A percentile compares a stretch with the other conserved stretches of the same genome.
Evolutionary conservation across 1,139 yeast species (phyloP).

Genomic region (Debaryomyces fabryi): DNA sequence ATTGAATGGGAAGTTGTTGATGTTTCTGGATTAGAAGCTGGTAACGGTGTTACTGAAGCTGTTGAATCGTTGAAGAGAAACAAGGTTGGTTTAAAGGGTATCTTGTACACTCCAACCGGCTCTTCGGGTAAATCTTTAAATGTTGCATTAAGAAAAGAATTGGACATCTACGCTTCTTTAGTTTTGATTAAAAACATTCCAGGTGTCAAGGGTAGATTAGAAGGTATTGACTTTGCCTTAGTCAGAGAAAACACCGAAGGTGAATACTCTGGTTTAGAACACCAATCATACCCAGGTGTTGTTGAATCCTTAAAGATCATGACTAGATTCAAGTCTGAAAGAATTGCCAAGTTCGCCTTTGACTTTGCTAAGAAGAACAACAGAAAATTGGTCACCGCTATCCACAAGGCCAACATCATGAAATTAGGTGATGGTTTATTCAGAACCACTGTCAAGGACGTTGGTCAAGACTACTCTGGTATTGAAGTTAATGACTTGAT

Average conservation of each 20-base stretch:
- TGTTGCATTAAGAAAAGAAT: slow-evolving; percentile 94
- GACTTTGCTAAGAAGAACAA: slow-evolving; percentile 93
- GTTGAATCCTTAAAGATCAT: slow-evolving; percentile 95
- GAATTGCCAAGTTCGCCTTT: slow-evolving; percentile 96
- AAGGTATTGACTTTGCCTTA: slow-evolving; percentile 87
- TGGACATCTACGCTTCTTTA: slow-evolving; percentile 92
- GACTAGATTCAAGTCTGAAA: slow-evolving; percentile 93
- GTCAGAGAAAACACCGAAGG: slow-evolving; percentile 98
- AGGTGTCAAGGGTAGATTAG: slow-evolving; percentile 88
- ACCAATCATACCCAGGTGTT: slow-evolving; percentile 96
- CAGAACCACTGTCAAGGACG: slow-evolving; percentile 89
- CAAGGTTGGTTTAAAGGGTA: slow-evolving; percentile 96
- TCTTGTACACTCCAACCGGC: slow-evolving; percentile 86
- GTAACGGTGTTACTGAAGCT: slow-evolving; percentile 72
- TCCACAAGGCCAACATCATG: slow-evolving; percentile 99
- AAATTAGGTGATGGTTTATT: slow-evolving; percentile 97
- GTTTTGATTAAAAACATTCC: slow-evolving; percentile 92
- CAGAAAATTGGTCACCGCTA: slow-evolving; percentile 92
- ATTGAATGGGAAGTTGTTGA: slow-evolving; percentile 93
- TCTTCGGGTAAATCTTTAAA: slow-evolving; percentile 67
- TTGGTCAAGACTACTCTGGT: slow-evolving; percentile 89
- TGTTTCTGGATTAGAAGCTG: slow-evolving; percentile 77
- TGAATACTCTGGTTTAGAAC: slow-evolving; percentile 98
- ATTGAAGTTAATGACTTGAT: slow-evolving; percentile 87
- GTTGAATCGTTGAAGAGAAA: slow-evolving; percentile 92